phyloP scores from a whole-genome alignment of 768 basidiomycete genomes.

The Imleria badia region DNA sequence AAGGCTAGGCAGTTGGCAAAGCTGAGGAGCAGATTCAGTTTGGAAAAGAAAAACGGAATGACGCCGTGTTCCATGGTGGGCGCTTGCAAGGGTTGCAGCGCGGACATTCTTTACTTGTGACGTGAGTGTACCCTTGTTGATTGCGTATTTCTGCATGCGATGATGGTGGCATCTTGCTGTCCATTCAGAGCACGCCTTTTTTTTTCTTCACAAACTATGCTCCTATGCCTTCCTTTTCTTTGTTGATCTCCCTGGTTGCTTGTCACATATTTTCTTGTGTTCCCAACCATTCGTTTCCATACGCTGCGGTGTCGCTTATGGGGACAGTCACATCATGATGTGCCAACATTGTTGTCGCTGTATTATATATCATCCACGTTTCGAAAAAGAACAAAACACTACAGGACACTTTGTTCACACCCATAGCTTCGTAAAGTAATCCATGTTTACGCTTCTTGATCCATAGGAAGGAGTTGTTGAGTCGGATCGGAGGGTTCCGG shows the following conservation, averaged over 20 bases:
- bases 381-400: slow-evolving; percentile 7
- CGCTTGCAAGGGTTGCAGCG: slow-evolving; percentile 32
- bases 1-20: slow-evolving; percentile 67
- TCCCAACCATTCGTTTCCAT: neutral
- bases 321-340: slow-evolving; percentile 21
- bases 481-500: slow-evolving; percentile 17
- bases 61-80: slow-evolving; percentile 22
- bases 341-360: slow-evolving; percentile 31
- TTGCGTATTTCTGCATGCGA: neutral
- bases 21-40: slow-evolving; percentile 54
- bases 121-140: slow-evolving; percentile 16
- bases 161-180: slow-evolving; percentile 8
- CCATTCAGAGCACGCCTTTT: slow-evolving; percentile 9
- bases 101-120: slow-evolving; percentile 28
- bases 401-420: slow-evolving; percentile 32
- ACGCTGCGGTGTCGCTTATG: slow-evolving; percentile 8
- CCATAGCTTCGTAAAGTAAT: slow-evolving; percentile 16
- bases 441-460: slow-evolving; percentile 24
- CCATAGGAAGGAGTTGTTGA: neutral
- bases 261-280: slow-evolving; percentile 23
- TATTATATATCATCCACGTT: slow-evolving; percentile 24
- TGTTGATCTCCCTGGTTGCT: slow-evolving; percentile 7
- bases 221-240: slow-evolving; percentile 20
- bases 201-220: slow-evolving; percentile 13
- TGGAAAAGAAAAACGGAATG: slow-evolving; percentile 27